Evolutionary conservation across 2,329 filamentous ascomycete genomes (phyloP).

Genomic region (Ophiocordyceps camponoti-floridani): DNA sequence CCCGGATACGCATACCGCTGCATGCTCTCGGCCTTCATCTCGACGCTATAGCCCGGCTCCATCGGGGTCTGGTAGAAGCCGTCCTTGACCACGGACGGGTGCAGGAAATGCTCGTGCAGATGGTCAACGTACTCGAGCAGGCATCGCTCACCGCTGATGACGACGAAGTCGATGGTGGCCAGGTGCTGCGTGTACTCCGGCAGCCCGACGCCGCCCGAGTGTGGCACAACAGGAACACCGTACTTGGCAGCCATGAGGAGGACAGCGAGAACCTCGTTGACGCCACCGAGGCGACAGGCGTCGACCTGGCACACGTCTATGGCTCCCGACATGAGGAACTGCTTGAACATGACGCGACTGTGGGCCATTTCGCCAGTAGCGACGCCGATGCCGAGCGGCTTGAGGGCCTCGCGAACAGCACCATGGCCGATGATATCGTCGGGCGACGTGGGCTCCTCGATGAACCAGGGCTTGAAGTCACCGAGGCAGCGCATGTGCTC

Average conservation of each 20-base stretch:
- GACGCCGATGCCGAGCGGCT: slow-evolving; percentile 59
- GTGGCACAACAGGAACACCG: slow-evolving; percentile 68
- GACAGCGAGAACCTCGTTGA: slow-evolving; percentile 86
- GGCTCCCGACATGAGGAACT: slow-evolving; percentile 61
- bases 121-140: slow-evolving; percentile 87
- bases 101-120: slow-evolving; percentile 80
- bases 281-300: slow-evolving; percentile 73
- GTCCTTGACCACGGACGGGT: slow-evolving; percentile 63
- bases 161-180: slow-evolving; percentile 83
- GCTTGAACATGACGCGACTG: slow-evolving; percentile 89
- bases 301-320: slow-evolving; percentile 85
- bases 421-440: slow-evolving; percentile 84
- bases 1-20: slow-evolving; percentile 62
- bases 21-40: slow-evolving; percentile 87
- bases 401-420: slow-evolving; percentile 63
- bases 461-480: slow-evolving; percentile 83
- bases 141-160: slow-evolving; percentile 62
- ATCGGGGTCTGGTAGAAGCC: slow-evolving; percentile 78
- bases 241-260: slow-evolving; percentile 70
- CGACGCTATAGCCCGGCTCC: slow-evolving; percentile 74
- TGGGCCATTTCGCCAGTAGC: slow-evolving; percentile 93
- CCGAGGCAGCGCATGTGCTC: slow-evolving; percentile 68
- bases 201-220: slow-evolving; percentile 76
- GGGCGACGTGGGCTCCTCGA: slow-evolving; percentile 82
- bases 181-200: slow-evolving; percentile 91